Evolutionary conservation across 768 basidiomycete species (phyloP).

Genomic region (Collybiopsis confluens): DNA sequence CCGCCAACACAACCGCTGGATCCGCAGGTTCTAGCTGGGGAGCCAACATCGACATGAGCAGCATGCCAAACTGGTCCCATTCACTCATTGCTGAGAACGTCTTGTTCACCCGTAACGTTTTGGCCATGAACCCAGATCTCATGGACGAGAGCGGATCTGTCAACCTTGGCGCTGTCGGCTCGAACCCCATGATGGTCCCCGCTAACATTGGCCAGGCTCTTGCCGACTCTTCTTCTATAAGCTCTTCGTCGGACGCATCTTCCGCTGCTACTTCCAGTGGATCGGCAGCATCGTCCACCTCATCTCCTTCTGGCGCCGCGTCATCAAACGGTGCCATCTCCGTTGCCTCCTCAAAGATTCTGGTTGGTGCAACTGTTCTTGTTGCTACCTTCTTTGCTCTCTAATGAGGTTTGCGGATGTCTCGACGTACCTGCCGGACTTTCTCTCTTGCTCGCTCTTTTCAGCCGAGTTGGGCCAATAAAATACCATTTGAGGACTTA

Average conservation of each 20-base stretch:
- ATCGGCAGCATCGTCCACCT: constrained; percentile 22
- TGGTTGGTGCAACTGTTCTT: constrained; percentile 45
- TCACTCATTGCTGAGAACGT: constrained; percentile 52
- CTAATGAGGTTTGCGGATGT: constrained; percentile 24
- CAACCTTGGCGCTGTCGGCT: constrained; percentile 38
- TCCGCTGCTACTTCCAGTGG: constrained; percentile 21
- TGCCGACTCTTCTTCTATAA: constrained; percentile 21
- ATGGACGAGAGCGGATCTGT: constrained; percentile 47
- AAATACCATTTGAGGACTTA: constrained; percentile 23
- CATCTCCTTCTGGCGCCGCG: constrained; percentile 19
- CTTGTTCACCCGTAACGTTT: constrained; percentile 36
- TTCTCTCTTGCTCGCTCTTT: no score
- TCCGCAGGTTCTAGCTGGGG: constrained; percentile 60
- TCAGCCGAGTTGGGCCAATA: constrained; percentile 11
- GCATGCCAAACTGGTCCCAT: constrained; percentile 53
- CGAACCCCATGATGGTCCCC: constrained; percentile 56
- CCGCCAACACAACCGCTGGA: constrained; percentile 40
- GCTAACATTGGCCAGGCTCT: constrained; percentile 48
- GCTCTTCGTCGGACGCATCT: constrained; percentile 11
- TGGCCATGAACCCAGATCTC: constrained; percentile 48
- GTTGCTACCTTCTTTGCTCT: constrained; percentile 45
- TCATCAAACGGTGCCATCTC: constrained; percentile 39
- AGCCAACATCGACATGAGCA: constrained; percentile 50
- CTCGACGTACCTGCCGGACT: no score
- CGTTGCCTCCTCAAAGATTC: constrained; percentile 41